phyloP scores from a whole-genome alignment of 768 basidiomycete species.

The Russula dissimulans region DNA sequence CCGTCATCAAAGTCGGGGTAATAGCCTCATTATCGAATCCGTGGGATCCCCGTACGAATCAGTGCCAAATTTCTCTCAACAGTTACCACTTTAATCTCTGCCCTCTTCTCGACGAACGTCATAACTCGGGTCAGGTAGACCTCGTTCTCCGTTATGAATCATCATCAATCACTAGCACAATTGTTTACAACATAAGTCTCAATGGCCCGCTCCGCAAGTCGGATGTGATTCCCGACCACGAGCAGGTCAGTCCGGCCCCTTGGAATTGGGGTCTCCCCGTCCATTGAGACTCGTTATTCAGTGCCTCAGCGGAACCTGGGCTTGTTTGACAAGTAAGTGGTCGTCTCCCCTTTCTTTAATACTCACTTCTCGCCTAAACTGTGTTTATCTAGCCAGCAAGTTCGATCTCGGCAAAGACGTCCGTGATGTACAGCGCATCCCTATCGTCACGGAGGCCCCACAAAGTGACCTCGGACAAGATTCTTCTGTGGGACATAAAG shows the following conservation, averaged over 20 bases:
- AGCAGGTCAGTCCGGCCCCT: conserved; percentile 23
- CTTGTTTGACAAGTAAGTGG: conserved; percentile 15
- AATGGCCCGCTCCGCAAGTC: conserved; percentile 22
- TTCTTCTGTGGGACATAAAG: neutral
- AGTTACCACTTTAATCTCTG: conserved; percentile 24
- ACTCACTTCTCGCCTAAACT: neutral
- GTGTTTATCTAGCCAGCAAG: conserved; percentile 3
- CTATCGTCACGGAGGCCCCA: conserved; percentile 1
- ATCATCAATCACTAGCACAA: conserved; percentile 26
- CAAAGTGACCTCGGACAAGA: neutral
- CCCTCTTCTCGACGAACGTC: conserved; percentile 22
- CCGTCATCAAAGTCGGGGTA: neutral
- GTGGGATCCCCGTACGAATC: neutral
- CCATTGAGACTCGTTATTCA: neutral
- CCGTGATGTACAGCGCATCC: neutral
- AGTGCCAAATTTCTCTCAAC: neutral
- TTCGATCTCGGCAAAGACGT: conserved; percentile 2
- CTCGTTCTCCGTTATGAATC: conserved; percentile 20
- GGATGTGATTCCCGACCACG: conserved; percentile 18
- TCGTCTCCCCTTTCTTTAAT: neutral
- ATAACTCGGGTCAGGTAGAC: conserved; percentile 15
- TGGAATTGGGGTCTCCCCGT: neutral
- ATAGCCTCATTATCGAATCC: neutral
- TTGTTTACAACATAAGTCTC: conserved; percentile 24
- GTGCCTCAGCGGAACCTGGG: conserved; percentile 18